Percentiles rank a stretch among this genome's conserved stretches.
Evolutionary conservation across 768 basidiomycete genomes (phyloP).

Genomic region (Russula dissimulans): DNA sequence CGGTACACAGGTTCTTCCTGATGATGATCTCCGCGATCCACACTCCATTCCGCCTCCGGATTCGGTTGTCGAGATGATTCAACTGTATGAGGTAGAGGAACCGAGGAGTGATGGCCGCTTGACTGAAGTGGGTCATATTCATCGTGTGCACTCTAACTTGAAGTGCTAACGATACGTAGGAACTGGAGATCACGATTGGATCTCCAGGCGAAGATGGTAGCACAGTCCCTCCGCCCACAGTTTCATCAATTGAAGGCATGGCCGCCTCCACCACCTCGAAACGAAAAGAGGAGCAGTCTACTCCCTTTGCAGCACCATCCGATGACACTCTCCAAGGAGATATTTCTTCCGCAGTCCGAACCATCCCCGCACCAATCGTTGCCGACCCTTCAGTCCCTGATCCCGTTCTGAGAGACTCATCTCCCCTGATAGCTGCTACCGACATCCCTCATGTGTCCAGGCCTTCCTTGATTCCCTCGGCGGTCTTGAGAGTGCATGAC

Average conservation of each 20-base stretch:
- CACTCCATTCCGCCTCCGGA: conserved; percentile 7
- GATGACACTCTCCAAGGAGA: not conserved
- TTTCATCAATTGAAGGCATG: not conserved
- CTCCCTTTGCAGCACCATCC: not conserved
- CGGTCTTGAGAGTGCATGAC: conserved; percentile 1
- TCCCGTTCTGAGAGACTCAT: conserved; percentile 8
- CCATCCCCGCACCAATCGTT: conserved; percentile 16
- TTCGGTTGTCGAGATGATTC: not conserved
- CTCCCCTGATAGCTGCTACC: not conserved
- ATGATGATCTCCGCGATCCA: conserved; percentile 3
- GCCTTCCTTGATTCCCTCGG: conserved; percentile 3
- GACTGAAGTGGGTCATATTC: conserved; percentile 1
- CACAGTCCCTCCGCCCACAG: not conserved
- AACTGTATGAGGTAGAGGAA: conserved; percentile 11
- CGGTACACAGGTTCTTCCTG: not conserved
- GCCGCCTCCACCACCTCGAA: not conserved
- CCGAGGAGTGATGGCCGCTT: conserved; percentile 1
- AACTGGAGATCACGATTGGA: not conserved
- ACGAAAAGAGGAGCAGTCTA: not conserved
- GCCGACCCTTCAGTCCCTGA: conserved; percentile 21
- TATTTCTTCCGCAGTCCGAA: not conserved
- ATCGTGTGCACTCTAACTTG: not conserved
- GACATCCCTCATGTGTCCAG: not conserved
- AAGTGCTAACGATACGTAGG: not conserved
- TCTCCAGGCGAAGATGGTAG: not conserved